Percentiles rank a stretch among this genome's conserved stretches.
These are phyloP conservation scores for Lepidium africanum DNA, from an alignment of 345 rosid species.

Conservation along the genomic window DNA sequence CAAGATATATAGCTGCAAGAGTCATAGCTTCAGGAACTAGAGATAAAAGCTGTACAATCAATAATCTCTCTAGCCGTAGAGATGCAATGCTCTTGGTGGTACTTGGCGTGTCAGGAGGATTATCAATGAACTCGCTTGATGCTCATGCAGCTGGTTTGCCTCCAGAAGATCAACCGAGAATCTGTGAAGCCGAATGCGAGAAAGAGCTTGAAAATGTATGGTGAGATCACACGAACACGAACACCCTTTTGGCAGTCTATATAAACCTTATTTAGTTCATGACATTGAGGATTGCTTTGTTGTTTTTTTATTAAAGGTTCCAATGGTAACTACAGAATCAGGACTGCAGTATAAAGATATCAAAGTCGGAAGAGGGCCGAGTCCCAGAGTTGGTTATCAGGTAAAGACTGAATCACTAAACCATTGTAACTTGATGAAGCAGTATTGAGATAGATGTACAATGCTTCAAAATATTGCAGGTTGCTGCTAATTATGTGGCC, in stretches of 20 bases:
- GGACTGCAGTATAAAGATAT: constrained; percentile 93
- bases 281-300: neutral
- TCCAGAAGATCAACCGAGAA: constrained; percentile 71
- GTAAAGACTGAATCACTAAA: constrained; percentile 27
- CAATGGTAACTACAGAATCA: constrained; percentile 81
- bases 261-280: neutral
- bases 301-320: constrained; percentile 39
- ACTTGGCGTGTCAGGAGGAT: constrained; percentile 43
- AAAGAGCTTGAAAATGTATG: constrained; percentile 99
- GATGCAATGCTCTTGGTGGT: constrained; percentile 48
- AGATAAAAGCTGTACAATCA: constrained; percentile 3
- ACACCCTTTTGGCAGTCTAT: constrained; percentile 8
- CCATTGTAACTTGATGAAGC: neutral
- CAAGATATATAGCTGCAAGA: constrained; percentile 22
- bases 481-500: constrained; percentile 92
- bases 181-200: constrained; percentile 70
- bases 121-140: constrained; percentile 26
- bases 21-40: constrained; percentile 29
- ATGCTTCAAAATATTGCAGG: constrained; percentile 33
- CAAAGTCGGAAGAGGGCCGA: constrained; percentile 76
- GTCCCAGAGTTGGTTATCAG: constrained; percentile 89
- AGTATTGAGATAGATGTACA: neutral
- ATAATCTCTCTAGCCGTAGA: constrained; percentile 37
- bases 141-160: constrained; percentile 76
- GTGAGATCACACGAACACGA: constrained; percentile 56